Conservation (phyloP, 2,329 filamentous ascomycete genomes). For the Coccinonectria pachysandricola region DNA sequence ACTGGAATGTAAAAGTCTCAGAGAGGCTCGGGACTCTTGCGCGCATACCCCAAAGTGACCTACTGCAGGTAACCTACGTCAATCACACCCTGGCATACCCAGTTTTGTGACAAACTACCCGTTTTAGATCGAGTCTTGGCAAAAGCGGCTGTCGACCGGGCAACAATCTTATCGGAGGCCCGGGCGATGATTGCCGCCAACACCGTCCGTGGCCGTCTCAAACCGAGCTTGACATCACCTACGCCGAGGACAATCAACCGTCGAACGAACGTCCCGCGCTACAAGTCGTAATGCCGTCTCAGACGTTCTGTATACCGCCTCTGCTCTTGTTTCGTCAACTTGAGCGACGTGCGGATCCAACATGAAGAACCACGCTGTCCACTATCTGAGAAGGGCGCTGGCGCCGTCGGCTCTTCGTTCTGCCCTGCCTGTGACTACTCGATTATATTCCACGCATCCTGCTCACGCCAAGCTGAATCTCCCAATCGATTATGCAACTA, state of each 20-base stretch:
- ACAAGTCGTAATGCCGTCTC: conserved; percentile 8
- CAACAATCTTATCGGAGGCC: conserved; percentile 29
- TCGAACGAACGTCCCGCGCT: conserved; percentile 10
- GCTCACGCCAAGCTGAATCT: conserved; percentile 64
- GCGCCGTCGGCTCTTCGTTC: conserved; percentile 9
- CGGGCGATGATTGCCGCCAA: conserved; percentile 17
- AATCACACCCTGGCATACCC: too few species aligned
- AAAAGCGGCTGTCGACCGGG: conserved; percentile 25
- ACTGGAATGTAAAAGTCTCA: conserved; percentile 19
- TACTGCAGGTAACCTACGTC: too few species aligned
- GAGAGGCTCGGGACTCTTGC: too few species aligned
- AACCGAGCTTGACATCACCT: conserved; percentile 26
- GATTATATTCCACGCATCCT: conserved; percentile 45
- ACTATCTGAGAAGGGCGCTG: conserved; percentile 21
- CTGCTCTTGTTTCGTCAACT: conserved; percentile 3
- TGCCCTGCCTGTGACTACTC: too few species aligned
- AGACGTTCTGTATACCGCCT: conserved; percentile 6
- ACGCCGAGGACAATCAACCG: conserved; percentile 19
- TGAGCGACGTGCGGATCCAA: conserved; percentile 5
- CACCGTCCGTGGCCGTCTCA: conserved; percentile 27
- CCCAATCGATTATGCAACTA: conserved; percentile 78
- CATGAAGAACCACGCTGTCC: conserved; percentile 25
- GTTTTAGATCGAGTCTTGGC: conserved; percentile 14
- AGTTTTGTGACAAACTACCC: conserved; percentile 12
- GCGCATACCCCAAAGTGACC: too few species aligned